Conservation (phyloP, 2,329 filamentous ascomycete species). For the Epichloe amarillans region DNA sequence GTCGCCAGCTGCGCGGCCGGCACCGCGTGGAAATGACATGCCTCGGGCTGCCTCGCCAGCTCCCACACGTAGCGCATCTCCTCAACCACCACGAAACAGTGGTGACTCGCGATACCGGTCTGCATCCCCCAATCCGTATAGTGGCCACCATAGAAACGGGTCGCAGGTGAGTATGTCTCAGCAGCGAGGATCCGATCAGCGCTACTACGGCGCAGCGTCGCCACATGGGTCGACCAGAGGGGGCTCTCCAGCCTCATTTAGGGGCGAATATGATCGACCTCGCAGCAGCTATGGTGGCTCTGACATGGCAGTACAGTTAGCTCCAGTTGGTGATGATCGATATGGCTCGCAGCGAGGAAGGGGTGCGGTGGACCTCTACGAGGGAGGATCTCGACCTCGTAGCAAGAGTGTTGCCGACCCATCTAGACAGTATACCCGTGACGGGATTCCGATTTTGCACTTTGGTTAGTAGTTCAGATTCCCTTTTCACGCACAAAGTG, state of each 20-base stretch:
- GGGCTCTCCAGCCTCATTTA: conserved; percentile 34
- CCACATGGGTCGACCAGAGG: conserved; percentile 32
- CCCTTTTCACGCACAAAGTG: conserved; percentile 12
- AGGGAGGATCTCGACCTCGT: conserved; percentile 39
- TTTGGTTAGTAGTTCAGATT: conserved; percentile 57
- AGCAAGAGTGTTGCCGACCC: conserved; percentile 82
- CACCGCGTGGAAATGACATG: conserved; percentile 45
- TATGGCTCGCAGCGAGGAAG: conserved; percentile 45
- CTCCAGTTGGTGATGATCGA: conserved; percentile 38
- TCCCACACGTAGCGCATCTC: conserved; percentile 49
- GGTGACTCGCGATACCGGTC: conserved; percentile 35
- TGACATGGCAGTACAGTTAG: conserved; percentile 58
- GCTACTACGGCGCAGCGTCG: conserved; percentile 39
- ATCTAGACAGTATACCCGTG: conserved; percentile 68
- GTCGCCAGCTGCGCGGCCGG: conserved; percentile 37
- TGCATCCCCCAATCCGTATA: conserved; percentile 52
- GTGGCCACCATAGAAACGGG: conserved; percentile 22
- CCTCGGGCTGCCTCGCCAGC: conserved; percentile 54
- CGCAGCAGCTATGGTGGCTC: conserved; percentile 35
- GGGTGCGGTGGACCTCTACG: conserved; percentile 43
- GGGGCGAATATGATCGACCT: conserved; percentile 33
- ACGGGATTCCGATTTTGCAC: conserved; percentile 79
- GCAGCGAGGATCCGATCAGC: conserved; percentile 34
- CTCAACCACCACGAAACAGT: conserved; percentile 46
- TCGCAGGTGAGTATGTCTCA: conserved; percentile 27